A percentile compares a stretch with the other conserved stretches of the same genome.
These are phyloP conservation scores for Rhizophagus clarus DNA, from an alignment of 192 early-diverging fungal species.

Conservation along the genomic window DNA sequence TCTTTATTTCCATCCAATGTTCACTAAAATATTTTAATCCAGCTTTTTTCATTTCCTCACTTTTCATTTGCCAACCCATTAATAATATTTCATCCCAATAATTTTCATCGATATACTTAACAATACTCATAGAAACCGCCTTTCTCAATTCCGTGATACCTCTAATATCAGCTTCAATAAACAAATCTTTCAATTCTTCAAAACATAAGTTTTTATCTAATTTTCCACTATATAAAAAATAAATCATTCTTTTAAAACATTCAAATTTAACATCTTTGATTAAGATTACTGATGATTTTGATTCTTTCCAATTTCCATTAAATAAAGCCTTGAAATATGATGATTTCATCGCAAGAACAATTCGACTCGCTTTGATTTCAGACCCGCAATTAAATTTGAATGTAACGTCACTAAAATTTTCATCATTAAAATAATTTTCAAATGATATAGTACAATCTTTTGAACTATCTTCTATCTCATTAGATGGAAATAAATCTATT, in stretches of 20 bases:
- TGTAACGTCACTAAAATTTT: conserved; percentile 24
- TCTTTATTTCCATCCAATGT: conserved; percentile 17
- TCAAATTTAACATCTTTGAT: conserved; percentile 27
- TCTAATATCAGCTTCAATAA: conserved; percentile 22
- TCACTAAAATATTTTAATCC: conserved; percentile 16
- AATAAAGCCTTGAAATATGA: conserved; percentile 28
- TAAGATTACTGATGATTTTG: background rate
- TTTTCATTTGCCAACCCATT: conserved; percentile 16
- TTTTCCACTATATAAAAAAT: conserved; percentile 32
- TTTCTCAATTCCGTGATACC: conserved; percentile 8
- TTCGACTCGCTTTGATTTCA: background rate
- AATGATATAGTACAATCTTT: background rate
- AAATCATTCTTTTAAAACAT: conserved; percentile 12
- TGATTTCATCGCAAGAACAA: conserved; percentile 26
- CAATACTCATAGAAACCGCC: background rate
- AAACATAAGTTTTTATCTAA: conserved; percentile 11
- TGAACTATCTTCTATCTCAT: background rate
- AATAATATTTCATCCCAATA: conserved; percentile 32
- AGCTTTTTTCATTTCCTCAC: conserved; percentile 1
- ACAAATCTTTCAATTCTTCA: conserved; percentile 22
- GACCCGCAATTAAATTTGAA: conserved; percentile 25
- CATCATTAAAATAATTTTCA: conserved; percentile 23
- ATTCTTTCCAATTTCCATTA: conserved; percentile 26
- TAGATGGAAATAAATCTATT: background rate
- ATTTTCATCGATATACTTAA: background rate